Evolutionary conservation across 208 protist species (phyloP).

Genomic region (Strigomonas culicis): DNA sequence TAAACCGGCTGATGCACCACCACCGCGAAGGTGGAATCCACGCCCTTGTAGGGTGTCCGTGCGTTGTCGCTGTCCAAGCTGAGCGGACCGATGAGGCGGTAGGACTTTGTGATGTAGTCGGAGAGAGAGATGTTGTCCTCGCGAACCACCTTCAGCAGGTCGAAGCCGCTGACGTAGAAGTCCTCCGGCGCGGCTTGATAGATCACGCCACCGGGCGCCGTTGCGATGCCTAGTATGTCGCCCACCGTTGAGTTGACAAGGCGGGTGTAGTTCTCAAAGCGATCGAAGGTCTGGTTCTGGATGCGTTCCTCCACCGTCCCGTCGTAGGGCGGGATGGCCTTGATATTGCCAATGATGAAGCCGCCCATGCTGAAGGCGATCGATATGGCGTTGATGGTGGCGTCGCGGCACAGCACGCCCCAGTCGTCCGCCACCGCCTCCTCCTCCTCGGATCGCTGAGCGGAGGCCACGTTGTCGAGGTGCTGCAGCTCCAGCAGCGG

Average conservation of each 20-base stretch:
- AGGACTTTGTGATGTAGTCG: too few species aligned
- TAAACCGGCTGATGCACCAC: constrained; percentile 43
- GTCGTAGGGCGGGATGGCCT: constrained; percentile 31
- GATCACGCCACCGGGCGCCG: constrained; percentile 61
- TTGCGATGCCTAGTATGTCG: constrained; percentile 11
- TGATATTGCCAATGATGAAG: constrained; percentile 29
- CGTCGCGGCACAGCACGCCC: constrained; percentile 15
- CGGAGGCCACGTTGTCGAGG: not conserved
- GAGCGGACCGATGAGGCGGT: too few species aligned
- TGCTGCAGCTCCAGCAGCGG: constrained; percentile 18
- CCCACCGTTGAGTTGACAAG: constrained; percentile 6
- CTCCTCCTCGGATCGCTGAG: constrained; percentile 1
- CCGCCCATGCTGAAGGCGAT: constrained; percentile 19
- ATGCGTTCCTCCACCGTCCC: constrained; percentile 22
- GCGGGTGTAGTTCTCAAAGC: constrained; percentile 28
- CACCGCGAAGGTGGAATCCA: constrained; percentile 26
- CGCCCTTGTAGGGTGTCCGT: too few species aligned
- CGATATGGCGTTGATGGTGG: constrained; percentile 25
- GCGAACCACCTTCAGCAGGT: constrained; percentile 20
- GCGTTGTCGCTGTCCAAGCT: too few species aligned
- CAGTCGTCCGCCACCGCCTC: constrained; percentile 14
- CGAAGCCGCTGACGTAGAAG: not conserved
- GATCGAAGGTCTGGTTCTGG: constrained; percentile 21
- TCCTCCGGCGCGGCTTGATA: constrained; percentile 26
- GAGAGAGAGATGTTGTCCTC: not conserved